A percentile compares a stretch with the other conserved stretches of the same genome.
These are phyloP conservation scores for Asterionellopsis glacialis DNA, from an alignment of 108 stramenopile species.

Conservation along the genomic window DNA sequence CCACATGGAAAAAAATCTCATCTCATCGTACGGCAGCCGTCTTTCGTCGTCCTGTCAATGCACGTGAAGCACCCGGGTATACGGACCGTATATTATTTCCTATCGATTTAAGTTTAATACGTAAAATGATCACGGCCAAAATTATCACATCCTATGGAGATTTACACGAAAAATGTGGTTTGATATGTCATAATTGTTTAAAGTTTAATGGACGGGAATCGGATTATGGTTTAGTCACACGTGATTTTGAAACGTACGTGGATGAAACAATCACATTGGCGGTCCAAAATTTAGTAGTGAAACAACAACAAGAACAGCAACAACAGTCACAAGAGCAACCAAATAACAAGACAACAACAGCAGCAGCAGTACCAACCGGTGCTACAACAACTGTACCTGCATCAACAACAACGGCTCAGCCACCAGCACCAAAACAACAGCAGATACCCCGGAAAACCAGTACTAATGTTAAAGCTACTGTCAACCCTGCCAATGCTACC, in stretches of 20 bases:
- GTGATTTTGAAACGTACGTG: slow-evolving; percentile 63
- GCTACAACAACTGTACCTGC: too few relatives aligned
- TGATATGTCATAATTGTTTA: slow-evolving; percentile 77
- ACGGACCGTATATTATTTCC: slow-evolving; percentile 70
- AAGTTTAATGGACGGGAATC: slow-evolving; percentile 48
- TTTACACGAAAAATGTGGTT: slow-evolving; percentile 47
- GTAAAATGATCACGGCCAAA: slow-evolving; percentile 62
- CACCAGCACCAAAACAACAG: too few relatives aligned
- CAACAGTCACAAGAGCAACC: too few relatives aligned
- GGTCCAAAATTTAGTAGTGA: too few relatives aligned
- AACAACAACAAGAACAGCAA: too few relatives aligned
- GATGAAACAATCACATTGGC: slow-evolving; percentile 20
- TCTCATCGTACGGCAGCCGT: slow-evolving; percentile 70
- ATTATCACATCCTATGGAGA: slow-evolving; percentile 48
- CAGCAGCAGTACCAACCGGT: too few relatives aligned
- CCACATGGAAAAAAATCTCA: slow-evolving; percentile 67
- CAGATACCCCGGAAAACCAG: too few relatives aligned
- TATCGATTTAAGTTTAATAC: slow-evolving; percentile 68
- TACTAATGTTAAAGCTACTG: too few relatives aligned
- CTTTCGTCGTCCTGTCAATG: slow-evolving; percentile 76
- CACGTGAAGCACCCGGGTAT: slow-evolving; percentile 76
- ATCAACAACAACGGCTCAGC: too few relatives aligned
- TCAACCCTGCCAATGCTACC: too few relatives aligned
- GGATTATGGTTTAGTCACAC: slow-evolving; percentile 68
- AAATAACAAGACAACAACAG: too few relatives aligned